Base-by-base conservation (phyloP, 2,329 filamentous ascomycete genomes). In the Thyridium curvatum region DNA sequence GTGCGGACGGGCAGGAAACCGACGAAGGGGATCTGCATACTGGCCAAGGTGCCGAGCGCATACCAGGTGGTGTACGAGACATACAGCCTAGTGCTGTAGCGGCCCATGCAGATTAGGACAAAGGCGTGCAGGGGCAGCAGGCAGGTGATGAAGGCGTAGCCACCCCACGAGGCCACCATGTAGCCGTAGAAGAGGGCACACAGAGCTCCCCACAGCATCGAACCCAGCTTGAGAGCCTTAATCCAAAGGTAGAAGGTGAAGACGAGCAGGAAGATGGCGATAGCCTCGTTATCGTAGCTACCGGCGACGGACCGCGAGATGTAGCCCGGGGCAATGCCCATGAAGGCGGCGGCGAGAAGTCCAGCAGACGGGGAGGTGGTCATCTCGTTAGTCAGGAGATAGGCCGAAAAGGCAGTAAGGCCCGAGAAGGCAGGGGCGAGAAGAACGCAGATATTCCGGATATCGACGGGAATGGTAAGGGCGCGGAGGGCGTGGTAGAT, bases 171-270 rank as follows among this genome's bases (percentile, higher is more conserved):
- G 35, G 91, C 93, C 48, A 98, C 93, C 93, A 98, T 98, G 79
- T 98, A 98, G 57, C 93, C 93, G 66, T 98, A 98, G 69, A 94
- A 97, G 40, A 98, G 74, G 32, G 93, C 93, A 52, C 90, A 93
- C 46, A 96, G 72, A 30, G 87, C 90, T 52, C 89, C 91, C 91
- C 91, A 98, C 65, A 96, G 86, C 61, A 94, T 89, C 37, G 93
- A 97, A 18, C 93, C 93, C 42, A 89, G 78, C 73, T 98, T 98
- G 51, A 98, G 76, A 15, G 93, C 88, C 76, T 97, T 97, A 69
- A 98, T 95, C 93, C 93, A 98, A 38, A 98, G 79, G 68, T 82
- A 98, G 68, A 98, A 98, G 60, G 93, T 98, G 64, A 95, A 96
- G 49, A 98, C 93, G 26, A 98, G 78, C 52, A 98, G 73, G 74